phyloP scores from a whole-genome alignment of 192 early-diverging fungal species.

The Umbelopsis ramanniana region DNA sequence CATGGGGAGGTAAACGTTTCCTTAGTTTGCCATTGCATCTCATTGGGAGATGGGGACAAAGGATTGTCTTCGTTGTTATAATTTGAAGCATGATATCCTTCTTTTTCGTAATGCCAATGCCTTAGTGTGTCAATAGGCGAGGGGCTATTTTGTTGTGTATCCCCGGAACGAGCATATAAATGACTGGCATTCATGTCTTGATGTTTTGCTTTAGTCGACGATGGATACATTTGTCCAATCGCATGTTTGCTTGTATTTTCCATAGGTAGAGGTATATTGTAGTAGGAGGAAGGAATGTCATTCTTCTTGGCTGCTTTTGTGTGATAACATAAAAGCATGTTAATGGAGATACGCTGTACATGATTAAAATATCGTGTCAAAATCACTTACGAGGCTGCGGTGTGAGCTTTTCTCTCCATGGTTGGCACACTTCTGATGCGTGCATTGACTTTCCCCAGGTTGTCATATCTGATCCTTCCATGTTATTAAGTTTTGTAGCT shows the following conservation, averaged over 20 bases:
- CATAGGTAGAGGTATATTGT: slow-evolving; percentile 13
- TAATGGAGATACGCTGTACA: no score
- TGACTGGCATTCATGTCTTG: not conserved
- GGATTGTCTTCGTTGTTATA: not conserved
- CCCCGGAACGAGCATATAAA: not conserved
- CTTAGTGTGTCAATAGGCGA: not conserved
- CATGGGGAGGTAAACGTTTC: slow-evolving; percentile 1
- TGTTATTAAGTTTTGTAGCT: not conserved
- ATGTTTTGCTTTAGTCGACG: not conserved
- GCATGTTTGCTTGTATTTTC: not conserved
- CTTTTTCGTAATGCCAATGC: not conserved
- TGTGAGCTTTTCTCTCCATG: slow-evolving; percentile 12
- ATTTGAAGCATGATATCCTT: not conserved
- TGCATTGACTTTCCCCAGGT: not conserved
- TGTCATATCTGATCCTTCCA: not conserved
- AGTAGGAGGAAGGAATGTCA: slow-evolving; percentile 14
- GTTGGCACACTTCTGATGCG: not conserved
- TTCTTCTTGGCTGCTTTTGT: not conserved
- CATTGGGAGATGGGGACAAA: not conserved
- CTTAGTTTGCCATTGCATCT: not conserved
- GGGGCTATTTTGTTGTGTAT: not conserved
- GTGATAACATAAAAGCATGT: no score
- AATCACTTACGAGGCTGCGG: not conserved
- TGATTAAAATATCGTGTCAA: no score
- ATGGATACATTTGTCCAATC: not conserved